phyloP scores from a whole-genome alignment of 257 asterid genomes.

The Solanum piurae region DNA sequence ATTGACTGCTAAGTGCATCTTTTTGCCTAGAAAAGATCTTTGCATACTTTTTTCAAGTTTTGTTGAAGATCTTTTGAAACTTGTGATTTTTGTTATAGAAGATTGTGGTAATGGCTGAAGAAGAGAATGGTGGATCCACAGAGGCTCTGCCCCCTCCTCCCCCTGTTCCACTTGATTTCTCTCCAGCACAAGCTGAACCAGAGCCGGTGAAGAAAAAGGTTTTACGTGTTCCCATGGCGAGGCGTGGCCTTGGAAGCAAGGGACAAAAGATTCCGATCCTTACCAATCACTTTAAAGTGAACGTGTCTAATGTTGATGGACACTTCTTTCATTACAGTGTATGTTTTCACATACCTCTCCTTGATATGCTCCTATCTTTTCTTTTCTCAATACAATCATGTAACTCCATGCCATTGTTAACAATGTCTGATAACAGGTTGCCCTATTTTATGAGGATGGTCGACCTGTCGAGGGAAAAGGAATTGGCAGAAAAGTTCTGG shows the following conservation, averaged over 20 bases:
- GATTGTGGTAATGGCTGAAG: conserved; percentile 8
- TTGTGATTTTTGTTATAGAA: neutral
- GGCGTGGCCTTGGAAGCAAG: conserved; percentile 62
- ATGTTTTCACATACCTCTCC: conserved; percentile 12
- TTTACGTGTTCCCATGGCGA: conserved; percentile 62
- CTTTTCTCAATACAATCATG: neutral
- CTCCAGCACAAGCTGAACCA: conserved; percentile 38
- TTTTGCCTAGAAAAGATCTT: neutral
- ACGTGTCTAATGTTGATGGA: conserved; percentile 52
- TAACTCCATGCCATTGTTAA: neutral
- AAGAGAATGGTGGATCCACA: conserved; percentile 29
- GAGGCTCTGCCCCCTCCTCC: conserved; percentile 83
- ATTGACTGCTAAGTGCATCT: neutral
- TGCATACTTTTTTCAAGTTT: neutral
- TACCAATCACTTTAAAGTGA: conserved; percentile 84
- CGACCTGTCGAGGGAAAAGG: conserved; percentile 94
- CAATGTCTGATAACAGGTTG: conserved; percentile 41
- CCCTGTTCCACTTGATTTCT: conserved; percentile 56
- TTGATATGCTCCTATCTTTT: neutral
- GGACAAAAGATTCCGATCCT: conserved; percentile 66
- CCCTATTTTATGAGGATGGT: conserved; percentile 83
- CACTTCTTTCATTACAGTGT: conserved; percentile 87
- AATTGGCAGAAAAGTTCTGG: conserved; percentile 78
- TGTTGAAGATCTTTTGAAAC: neutral
- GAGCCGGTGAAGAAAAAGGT: conserved; percentile 44